phyloP scores from a whole-genome alignment of 257 asterid species.

The Penstemon newberryi region DNA sequence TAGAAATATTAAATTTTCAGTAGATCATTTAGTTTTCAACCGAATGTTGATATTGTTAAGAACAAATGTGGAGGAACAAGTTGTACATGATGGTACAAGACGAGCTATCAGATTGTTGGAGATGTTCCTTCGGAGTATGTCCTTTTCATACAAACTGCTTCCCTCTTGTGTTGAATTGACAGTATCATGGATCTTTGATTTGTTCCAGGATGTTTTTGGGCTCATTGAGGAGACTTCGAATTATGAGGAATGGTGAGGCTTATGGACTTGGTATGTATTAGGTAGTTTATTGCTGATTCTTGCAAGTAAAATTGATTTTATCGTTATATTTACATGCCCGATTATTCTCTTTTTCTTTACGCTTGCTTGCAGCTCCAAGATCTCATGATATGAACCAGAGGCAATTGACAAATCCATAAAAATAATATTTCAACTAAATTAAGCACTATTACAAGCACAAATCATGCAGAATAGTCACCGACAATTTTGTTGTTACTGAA shows the following conservation, averaged over 20 bases:
- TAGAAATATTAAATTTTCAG: no score
- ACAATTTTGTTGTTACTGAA: conserved; percentile 22
- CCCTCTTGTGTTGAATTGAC: background rate
- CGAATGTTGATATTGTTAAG: no score
- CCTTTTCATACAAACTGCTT: no score
- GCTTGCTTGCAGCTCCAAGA: conserved; percentile 48
- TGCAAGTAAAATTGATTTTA: background rate
- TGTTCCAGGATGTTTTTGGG: conserved; percentile 68
- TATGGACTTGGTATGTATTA: conserved; percentile 61
- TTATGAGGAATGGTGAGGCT: conserved; percentile 72
- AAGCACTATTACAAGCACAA: conserved; percentile 24
- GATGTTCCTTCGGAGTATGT: no score
- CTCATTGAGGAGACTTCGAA: conserved; percentile 76
- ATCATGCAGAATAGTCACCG: conserved; percentile 24
- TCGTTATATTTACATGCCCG: background rate
- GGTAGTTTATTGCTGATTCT: background rate
- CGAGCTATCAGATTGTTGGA: no score
- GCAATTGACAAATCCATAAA: conserved; percentile 25
- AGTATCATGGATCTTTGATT: conserved; percentile 19
- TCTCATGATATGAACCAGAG: conserved; percentile 41
- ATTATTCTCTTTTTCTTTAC: background rate
- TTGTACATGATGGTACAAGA: no score
- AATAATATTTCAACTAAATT: conserved; percentile 16
- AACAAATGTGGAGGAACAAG: no score
- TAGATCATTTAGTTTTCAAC: no score